These are phyloP conservation scores for Pseudohalonectria lignicola DNA, from an alignment of 2,329 filamentous ascomycete genomes.

Conservation along the genomic window DNA sequence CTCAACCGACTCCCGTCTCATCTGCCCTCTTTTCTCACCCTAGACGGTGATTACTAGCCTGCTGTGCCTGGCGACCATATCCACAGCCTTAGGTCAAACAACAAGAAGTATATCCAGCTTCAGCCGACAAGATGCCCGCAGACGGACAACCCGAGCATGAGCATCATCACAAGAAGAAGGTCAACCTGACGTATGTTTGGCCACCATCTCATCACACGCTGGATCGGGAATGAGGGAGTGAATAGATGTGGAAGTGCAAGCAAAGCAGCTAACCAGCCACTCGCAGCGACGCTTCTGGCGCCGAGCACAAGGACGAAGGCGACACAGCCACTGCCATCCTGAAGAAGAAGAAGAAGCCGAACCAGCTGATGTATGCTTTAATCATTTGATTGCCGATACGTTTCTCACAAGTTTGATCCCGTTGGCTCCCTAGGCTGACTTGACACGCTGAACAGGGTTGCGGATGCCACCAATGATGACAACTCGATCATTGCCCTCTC, in stretches of 20 bases:
- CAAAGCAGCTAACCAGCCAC: slow-evolving; percentile 2
- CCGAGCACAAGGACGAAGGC: slow-evolving; percentile 79
- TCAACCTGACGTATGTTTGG: slow-evolving; percentile 61
- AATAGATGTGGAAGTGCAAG: neutral
- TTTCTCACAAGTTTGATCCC: too few species aligned
- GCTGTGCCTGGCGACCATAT: too few species aligned
- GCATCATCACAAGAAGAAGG: slow-evolving; percentile 48
- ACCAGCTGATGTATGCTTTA: slow-evolving; percentile 77
- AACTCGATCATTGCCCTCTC: slow-evolving; percentile 98
- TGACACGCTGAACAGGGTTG: slow-evolving; percentile 53
- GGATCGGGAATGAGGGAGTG: neutral
- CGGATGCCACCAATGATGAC: slow-evolving; percentile 97
- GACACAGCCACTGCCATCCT: slow-evolving; percentile 92
- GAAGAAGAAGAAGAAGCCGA: slow-evolving; percentile 99
- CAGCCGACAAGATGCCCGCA: slow-evolving; percentile 52
- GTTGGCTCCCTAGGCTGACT: too few species aligned
- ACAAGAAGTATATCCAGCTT: too few species aligned
- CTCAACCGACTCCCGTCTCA: too few species aligned
- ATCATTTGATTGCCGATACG: neutral
- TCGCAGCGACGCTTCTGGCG: slow-evolving; percentile 74
- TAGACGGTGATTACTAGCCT: too few species aligned
- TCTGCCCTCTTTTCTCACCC: too few species aligned
- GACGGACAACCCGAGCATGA: slow-evolving; percentile 23
- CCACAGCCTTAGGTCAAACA: too few species aligned
- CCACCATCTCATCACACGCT: slow-evolving; percentile 1